Evolutionary conservation across 2,329 filamentous ascomycete species (phyloP).

Genomic region (Cladosporium sphaerospermum): DNA sequence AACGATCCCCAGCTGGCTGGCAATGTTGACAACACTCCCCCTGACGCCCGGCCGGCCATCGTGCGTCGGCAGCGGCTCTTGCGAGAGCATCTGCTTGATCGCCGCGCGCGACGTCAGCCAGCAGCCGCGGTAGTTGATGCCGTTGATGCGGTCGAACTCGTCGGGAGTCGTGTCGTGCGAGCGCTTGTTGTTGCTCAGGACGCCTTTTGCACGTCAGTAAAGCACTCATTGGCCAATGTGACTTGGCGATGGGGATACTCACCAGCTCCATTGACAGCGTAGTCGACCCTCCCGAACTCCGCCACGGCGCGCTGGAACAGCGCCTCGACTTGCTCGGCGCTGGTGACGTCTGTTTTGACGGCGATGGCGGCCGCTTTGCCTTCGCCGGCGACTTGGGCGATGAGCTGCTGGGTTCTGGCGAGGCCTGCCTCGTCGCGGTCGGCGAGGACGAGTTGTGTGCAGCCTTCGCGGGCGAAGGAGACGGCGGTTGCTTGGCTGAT

Average conservation of each 20-base stretch:
- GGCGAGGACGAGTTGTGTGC: slow-evolving; percentile 37
- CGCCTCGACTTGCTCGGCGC: slow-evolving; percentile 30
- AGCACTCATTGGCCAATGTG: background rate
- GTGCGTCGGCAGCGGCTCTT: slow-evolving; percentile 39
- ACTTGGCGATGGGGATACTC: background rate
- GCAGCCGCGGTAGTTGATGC: slow-evolving; percentile 40
- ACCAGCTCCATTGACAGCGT: slow-evolving; percentile 41
- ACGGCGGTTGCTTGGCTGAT: slow-evolving; percentile 40
- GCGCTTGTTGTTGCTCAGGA: slow-evolving; percentile 33
- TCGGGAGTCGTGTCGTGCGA: slow-evolving; percentile 31
- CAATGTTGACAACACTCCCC: slow-evolving; percentile 43
- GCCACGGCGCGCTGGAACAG: slow-evolving; percentile 31
- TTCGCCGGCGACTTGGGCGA: slow-evolving; percentile 21
- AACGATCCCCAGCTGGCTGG: slow-evolving; percentile 39
- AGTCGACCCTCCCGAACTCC: slow-evolving; percentile 40
- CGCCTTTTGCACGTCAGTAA: slow-evolving; percentile 21
- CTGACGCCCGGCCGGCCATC: slow-evolving; percentile 37
- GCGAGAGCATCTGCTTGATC: slow-evolving; percentile 39
- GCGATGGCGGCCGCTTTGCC: slow-evolving; percentile 21
- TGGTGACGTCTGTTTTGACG: slow-evolving; percentile 32
- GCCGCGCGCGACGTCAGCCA: slow-evolving; percentile 43
- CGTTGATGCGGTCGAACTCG: slow-evolving; percentile 41
- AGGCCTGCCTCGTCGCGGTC: slow-evolving; percentile 33
- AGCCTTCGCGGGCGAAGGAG: slow-evolving; percentile 42
- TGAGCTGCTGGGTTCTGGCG: slow-evolving; percentile 29